These are phyloP conservation scores for Tolypocladium amazonense DNA, from an alignment of 2,329 filamentous ascomycete species.

Conservation along the genomic window DNA sequence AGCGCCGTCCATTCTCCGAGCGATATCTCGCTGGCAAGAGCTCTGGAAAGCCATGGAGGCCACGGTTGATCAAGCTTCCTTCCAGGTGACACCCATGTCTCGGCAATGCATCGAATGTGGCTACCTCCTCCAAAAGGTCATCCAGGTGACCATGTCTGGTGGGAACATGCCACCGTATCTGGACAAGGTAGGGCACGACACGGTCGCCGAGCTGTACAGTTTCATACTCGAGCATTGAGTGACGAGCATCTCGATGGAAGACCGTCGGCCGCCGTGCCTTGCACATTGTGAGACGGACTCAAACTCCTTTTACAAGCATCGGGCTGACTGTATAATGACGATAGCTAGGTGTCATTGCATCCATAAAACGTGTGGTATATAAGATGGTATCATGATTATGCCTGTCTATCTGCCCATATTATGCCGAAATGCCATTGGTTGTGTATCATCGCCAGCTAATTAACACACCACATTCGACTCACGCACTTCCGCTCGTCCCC, in stretches of 20 bases:
- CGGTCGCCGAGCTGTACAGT: background rate
- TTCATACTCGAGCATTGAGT: background rate
- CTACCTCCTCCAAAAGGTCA: background rate
- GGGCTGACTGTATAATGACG: no score
- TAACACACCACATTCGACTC: background rate
- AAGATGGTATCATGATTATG: background rate
- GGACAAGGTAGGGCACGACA: background rate
- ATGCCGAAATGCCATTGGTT: background rate
- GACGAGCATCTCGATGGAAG: background rate
- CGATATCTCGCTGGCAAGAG: constrained; percentile 10
- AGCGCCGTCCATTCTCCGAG: constrained; percentile 5
- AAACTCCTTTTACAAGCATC: background rate
- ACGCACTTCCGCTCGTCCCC: background rate
- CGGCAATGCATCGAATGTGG: constrained; percentile 4
- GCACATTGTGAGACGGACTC: no score
- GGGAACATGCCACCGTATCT: background rate
- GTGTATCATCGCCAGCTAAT: background rate
- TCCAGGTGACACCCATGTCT: constrained; percentile 2
- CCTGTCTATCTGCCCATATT: background rate
- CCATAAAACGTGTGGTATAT: background rate
- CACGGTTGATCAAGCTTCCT: background rate
- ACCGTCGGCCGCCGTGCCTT: no score
- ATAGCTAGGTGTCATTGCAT: no score
- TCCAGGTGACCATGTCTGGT: background rate
- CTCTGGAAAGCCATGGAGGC: constrained; percentile 7